Percentiles rank a stretch among this genome's conserved stretches.
These are phyloP conservation scores for Aethionema arabicum DNA, from an alignment of 345 rosid species.

Conservation along the genomic window DNA sequence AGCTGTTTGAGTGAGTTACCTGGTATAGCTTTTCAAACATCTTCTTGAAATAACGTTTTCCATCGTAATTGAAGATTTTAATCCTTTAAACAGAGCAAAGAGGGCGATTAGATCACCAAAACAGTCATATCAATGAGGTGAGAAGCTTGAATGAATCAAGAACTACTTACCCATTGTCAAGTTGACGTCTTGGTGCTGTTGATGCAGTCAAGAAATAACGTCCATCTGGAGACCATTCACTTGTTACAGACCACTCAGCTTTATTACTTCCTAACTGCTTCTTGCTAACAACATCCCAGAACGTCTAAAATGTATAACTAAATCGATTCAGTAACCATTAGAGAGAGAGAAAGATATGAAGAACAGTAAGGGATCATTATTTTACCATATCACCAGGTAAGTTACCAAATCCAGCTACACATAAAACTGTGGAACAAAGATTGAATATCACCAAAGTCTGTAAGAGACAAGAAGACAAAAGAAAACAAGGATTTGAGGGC, in stretches of 20 bases:
- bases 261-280: constrained; percentile 71
- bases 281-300: constrained; percentile 75
- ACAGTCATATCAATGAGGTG: background rate
- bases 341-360: background rate
- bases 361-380: constrained; percentile 14
- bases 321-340: constrained; percentile 15
- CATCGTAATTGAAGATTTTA: constrained; percentile 78
- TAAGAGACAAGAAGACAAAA: constrained; percentile 10
- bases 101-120: constrained; percentile 11
- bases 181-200: constrained; percentile 93
- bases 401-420: constrained; percentile 97
- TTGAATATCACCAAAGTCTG: constrained; percentile 42
- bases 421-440: constrained; percentile 54
- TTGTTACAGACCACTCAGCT: constrained; percentile 86
- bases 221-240: constrained; percentile 97
- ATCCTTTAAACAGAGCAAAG: constrained; percentile 52
- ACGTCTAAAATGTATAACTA: constrained; percentile 52
- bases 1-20: constrained; percentile 43
- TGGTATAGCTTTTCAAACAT: constrained; percentile 86
- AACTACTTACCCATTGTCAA: constrained; percentile 79
- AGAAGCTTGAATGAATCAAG: background rate
- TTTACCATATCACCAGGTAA: constrained; percentile 97
- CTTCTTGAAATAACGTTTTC: constrained; percentile 70
- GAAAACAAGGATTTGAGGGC: background rate
- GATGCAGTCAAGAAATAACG: constrained; percentile 89